Evolutionary conservation across 176 grass and related monocot genomes (phyloP).

Genomic region (Guadua angustifolia): DNA sequence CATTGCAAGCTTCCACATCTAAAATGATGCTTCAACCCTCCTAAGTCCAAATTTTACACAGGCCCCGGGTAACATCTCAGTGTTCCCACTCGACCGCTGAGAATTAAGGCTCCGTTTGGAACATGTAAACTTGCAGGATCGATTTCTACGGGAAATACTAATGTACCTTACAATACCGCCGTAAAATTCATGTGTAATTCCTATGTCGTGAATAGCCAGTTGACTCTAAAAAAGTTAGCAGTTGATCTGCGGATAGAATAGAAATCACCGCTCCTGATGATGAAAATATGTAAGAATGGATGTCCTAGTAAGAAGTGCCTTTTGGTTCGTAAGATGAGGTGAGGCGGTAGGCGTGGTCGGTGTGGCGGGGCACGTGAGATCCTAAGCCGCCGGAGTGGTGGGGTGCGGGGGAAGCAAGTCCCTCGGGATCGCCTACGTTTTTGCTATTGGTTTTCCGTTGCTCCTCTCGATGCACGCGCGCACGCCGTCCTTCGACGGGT

Average conservation of each 20-base stretch:
- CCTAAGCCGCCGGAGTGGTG: slow-evolving; percentile 9
- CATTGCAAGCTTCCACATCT: background rate
- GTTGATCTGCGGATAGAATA: background rate
- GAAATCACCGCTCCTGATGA: background rate
- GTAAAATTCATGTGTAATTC: background rate
- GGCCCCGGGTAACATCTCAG: too few relatives aligned
- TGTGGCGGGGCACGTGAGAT: slow-evolving; percentile 30
- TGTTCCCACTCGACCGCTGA: background rate
- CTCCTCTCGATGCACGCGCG: slow-evolving; percentile 22
- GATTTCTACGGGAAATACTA: too few relatives aligned
- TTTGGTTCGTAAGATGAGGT: slow-evolving; percentile 17
- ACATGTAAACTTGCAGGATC: background rate
- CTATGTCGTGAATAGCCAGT: background rate
- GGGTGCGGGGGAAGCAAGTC: slow-evolving; percentile 56
- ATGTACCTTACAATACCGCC: background rate
- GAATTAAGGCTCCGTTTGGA: background rate
- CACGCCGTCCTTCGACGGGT: slow-evolving; percentile 31
- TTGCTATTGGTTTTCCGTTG: slow-evolving; percentile 38
- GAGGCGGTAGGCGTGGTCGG: slow-evolving; percentile 23
- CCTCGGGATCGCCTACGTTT: slow-evolving; percentile 59
- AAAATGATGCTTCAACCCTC: background rate
- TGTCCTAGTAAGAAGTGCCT: slow-evolving; percentile 20
- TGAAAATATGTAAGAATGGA: background rate
- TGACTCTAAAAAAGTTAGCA: background rate
- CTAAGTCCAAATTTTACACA: too few relatives aligned